Evolutionary conservation across 805 yeast genomes (phyloP), one percentile per base, ranked within the genome.

Genomic region (Wickerhamiella dianesei): DNA sequence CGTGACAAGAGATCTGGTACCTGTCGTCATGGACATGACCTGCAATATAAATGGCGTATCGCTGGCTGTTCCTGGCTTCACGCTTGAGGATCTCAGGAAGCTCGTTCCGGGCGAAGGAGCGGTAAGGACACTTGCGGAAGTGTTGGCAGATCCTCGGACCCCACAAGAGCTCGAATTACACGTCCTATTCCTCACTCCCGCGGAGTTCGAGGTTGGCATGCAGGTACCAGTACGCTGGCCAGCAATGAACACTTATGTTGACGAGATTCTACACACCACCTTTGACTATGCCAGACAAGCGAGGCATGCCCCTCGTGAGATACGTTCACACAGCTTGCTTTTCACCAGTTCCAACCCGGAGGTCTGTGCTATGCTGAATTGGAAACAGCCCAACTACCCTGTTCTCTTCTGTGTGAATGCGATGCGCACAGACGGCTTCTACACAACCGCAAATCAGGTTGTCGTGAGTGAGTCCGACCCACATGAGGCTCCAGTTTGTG

Each of bases 321-420:
- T 12, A 12, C 32, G 32, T 25, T 6, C 32, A 6, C 56, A 41
- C 69, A 78, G 94, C 1, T 67, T 92, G 40, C 79, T 89, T 8
- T 84, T 92, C 63, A 77, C 94, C 12, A 85, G 96, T 1, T 76
- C 82, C 47, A 86, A 87, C 63, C 82, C 95, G 32, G 76, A 79
- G 41, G 85, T 87, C n/a, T 92, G 97, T 64, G 85, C 95, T 9
- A 82, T 86, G 41, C 66, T 92, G 56, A 92, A 92, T 64, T 92
- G 98, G 98, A 92, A 92, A 64, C 98, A 92, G 65, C 97, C 98
- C 13, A 89, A 89, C 62, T 92, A 82, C 65, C 96, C 98, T 0
- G 97, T 92, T 0, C 79, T 92, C 53, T 82, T 84, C 65, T 76
- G 80, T 47, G 76, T 88, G 74, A 79, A 77, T 55, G 60, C 59